Evolutionary conservation across 2,329 filamentous ascomycete species (phyloP).

Genomic region (Colletotrichum musae): DNA sequence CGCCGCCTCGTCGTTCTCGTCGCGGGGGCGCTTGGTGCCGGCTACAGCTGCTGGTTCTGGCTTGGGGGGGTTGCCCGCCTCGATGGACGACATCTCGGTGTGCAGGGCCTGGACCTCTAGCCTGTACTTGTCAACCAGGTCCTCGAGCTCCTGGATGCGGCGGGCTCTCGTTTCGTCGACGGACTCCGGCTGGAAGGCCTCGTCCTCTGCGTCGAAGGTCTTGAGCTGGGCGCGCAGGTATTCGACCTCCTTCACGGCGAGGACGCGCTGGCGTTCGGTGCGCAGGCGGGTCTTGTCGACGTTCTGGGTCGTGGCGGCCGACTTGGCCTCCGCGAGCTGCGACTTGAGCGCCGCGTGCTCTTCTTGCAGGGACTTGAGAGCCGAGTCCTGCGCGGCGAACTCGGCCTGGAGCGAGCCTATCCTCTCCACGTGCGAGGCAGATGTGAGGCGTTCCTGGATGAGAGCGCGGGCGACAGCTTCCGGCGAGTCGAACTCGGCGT

Average conservation of each 20-base stretch:
- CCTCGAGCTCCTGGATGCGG: slow-evolving; percentile 85
- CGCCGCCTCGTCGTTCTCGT: slow-evolving; percentile 70
- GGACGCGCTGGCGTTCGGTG: slow-evolving; percentile 85
- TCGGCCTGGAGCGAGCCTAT: slow-evolving; percentile 86
- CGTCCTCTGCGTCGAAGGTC: slow-evolving; percentile 89
- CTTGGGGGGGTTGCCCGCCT: slow-evolving; percentile 60
- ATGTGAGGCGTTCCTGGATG: slow-evolving; percentile 85
- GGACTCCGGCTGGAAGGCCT: slow-evolving; percentile 84
- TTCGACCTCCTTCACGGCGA: slow-evolving; percentile 93
- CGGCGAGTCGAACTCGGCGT: slow-evolving; percentile 86
- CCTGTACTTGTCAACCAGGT: slow-evolving; percentile 89
- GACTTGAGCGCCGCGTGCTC: slow-evolving; percentile 76
- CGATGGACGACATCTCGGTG: slow-evolving; percentile 78
- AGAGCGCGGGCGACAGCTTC: slow-evolving; percentile 89
- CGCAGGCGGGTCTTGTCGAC: slow-evolving; percentile 80
- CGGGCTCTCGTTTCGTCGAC: slow-evolving; percentile 82
- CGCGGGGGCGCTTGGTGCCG: slow-evolving; percentile 73
- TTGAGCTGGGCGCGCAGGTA: slow-evolving; percentile 94
- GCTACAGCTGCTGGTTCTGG: slow-evolving; percentile 48
- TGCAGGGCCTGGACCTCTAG: slow-evolving; percentile 82
- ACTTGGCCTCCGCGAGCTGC: slow-evolving; percentile 80
- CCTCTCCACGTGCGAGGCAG: slow-evolving; percentile 83
- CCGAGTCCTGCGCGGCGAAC: slow-evolving; percentile 81
- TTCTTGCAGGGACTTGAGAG: slow-evolving; percentile 78
- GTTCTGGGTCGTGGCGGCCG: slow-evolving; percentile 58